phyloP scores from a whole-genome alignment of 1,139 yeast species.

The Nematodospora anomalae region DNA sequence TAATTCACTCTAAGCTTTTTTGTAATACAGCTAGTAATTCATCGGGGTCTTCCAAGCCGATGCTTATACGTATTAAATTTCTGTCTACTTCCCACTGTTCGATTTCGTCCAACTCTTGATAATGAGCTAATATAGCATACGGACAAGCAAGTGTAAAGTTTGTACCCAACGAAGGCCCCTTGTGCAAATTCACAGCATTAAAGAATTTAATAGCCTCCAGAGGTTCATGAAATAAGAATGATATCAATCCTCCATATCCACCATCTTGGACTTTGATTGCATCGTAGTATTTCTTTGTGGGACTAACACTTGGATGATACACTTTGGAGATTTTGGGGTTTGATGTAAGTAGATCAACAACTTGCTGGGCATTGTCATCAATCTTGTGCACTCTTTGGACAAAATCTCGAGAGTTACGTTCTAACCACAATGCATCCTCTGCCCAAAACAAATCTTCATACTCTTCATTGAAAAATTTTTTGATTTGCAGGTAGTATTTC shows the following conservation, averaged over 20 bases:
- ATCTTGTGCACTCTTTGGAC: slow-evolving; percentile 64
- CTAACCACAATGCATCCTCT: slow-evolving; percentile 90
- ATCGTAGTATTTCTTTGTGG: slow-evolving; percentile 67
- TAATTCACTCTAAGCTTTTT: slow-evolving; percentile 48
- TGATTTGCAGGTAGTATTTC: slow-evolving; percentile 51
- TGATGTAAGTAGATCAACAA: slow-evolving; percentile 49
- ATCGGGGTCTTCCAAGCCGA: slow-evolving; percentile 70
- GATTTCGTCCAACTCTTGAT: slow-evolving; percentile 77
- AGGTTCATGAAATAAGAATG: slow-evolving; percentile 69
- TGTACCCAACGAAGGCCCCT: slow-evolving; percentile 94
- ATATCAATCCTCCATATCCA: slow-evolving; percentile 91
- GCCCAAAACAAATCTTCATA: slow-evolving; percentile 86
- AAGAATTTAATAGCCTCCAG: slow-evolving; percentile 71
- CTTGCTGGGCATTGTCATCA: slow-evolving; percentile 62
- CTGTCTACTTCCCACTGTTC: slow-evolving; percentile 84
- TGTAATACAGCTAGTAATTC: slow-evolving; percentile 57
- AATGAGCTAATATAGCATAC: slow-evolving; percentile 87
- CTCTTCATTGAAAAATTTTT: slow-evolving; percentile 48
- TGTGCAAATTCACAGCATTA: slow-evolving; percentile 71
- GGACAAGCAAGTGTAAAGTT: slow-evolving; percentile 93
- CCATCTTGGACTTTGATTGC: slow-evolving; percentile 65
- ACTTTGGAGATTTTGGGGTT: slow-evolving; percentile 55
- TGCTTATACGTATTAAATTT: slow-evolving; percentile 76
- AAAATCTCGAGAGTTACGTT: slow-evolving; percentile 90
- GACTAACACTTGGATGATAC: slow-evolving; percentile 66